Evolutionary conservation across 2,329 filamentous ascomycete species (phyloP), one percentile per base, ranked within the genome.

Genomic region (Ceratocystis harringtonii): DNA sequence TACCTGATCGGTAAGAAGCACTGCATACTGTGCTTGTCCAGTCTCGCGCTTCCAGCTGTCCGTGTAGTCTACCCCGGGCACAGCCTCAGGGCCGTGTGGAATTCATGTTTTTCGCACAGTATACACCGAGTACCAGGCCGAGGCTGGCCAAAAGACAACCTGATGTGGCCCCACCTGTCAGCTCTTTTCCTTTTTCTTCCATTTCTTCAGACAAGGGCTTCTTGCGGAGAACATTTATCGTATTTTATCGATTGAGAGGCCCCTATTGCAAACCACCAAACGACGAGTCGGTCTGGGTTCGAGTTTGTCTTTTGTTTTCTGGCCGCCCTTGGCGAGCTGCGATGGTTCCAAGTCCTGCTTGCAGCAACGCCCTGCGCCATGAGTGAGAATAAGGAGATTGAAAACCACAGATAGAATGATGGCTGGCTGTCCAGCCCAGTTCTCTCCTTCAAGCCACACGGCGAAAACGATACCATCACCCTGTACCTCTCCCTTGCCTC

Each of bases 41-140:
- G 52, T 57, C 48, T 19, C 48, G 10, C 19, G n/a, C 17, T 22
- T 7, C 3, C 28, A 57, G 17, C 12, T 32, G 50, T 17, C 8
- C 8, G 19, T 6, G 8, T 22, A 22, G 6, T 57, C 12, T 15
- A 6, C 8, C 30, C 22, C 52, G 32, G 12, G n/a, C 52, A 6
- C 22, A 57, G 52, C 28, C 52, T 15, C 28, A 4, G 15, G 7
- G 12, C 36, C 43, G 61, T 62, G 61, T 32, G 1, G 15, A 32
- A 4, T 17, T 0, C 2, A 2, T 10, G 2, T 1, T 2, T 6
- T 17, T 22, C 61, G 30, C 61, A 62, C 61, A 62, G 61, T 62
- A 62, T 62, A 62, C 61, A 62, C 61, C 61, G 61, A 62, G 22
- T 32, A 62, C 61, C 22, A 62, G 61, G 61, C 61, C 61, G 61